These are phyloP conservation scores for Ganoderma leucocontextum DNA, from an alignment of 1,284 basidiomycete genomes.

Conservation along the genomic window DNA sequence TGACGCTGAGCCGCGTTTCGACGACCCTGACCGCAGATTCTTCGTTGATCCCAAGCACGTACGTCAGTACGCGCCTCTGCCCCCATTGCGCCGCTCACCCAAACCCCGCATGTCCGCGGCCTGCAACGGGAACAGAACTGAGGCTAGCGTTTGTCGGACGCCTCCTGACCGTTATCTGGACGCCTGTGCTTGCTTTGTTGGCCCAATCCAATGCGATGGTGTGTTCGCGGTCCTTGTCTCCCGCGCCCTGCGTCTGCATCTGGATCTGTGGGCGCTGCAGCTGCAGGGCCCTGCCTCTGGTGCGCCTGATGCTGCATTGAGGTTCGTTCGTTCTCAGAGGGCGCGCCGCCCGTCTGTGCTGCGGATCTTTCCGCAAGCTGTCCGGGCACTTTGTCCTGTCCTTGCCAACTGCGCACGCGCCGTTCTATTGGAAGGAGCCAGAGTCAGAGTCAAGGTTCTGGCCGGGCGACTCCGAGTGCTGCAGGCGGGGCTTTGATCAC, in stretches of 20 bases:
- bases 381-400: constrained; percentile 13
- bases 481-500: constrained; percentile 24
- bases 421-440: constrained; percentile 25
- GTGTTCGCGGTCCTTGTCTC: background rate
- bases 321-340: background rate
- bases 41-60: constrained; percentile 20
- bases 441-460: constrained; percentile 3
- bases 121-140: background rate
- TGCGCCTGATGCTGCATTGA: constrained; percentile 1
- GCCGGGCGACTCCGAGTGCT: constrained; percentile 14
- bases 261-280: background rate
- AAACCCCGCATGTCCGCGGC: constrained; percentile 8
- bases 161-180: constrained; percentile 33
- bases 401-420: background rate
- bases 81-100: constrained; percentile 26
- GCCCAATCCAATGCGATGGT: constrained; percentile 21
- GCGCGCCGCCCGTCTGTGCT: constrained; percentile 24
- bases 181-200: constrained; percentile 28
- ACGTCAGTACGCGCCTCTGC: constrained; percentile 23
- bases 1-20: constrained; percentile 19
- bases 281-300: background rate
- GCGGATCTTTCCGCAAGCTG: constrained; percentile 31
- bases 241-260: constrained; percentile 7
- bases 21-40: constrained; percentile 21
- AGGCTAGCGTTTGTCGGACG: constrained; percentile 7